Base-by-base conservation (phyloP, 2,329 filamentous ascomycete species). In the Aspergillus hiratsukae region DNA sequence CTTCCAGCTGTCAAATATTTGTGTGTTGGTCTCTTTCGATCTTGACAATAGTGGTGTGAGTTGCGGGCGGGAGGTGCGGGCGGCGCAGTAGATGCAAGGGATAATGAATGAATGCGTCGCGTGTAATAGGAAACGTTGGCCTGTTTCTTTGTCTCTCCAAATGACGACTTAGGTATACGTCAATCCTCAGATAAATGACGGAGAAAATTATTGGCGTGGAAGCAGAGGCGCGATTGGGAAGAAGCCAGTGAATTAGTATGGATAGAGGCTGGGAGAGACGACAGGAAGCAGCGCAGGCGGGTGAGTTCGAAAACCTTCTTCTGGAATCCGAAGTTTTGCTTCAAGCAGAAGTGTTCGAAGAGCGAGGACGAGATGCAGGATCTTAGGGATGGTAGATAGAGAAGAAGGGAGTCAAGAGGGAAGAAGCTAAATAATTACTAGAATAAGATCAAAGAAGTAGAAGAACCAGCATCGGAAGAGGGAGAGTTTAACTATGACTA, bases 41-140 rank as follows among this genome's bases (percentile, higher is more conserved):
- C 58, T 61, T 59, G 61, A 61, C 52, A 52, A 56, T 56, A 57
- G 53, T 60, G 61, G 56, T 61, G 57, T 62, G n/a, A 46, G 43
- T 61, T 52, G 58, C 57, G 58, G 58, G 51, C 57, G 61, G 61
- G 56, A 64, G 58, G 59, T 57, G 54, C 60, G 58, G 66, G 63
- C 66, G 67, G 67, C 67, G 66, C 63, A 64, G 58, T 56, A 49
- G 51, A 65, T 49, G 60, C 62, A 68, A 66, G 66, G 65, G 67
- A 66, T 67, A 49, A 25, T 54, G 21, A 49, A 60, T 63, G 62
- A 65, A 64, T 64, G 62, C 61, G 63, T 66, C 64, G 68, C 69
- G 69, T 71, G 69, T 69, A 64, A 66, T 60, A 58, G 57, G 58
- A 54, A 59, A 54, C 48, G 48, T 40, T 53, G 57, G 52, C 48